Evolutionary conservation across 78 protist genomes (phyloP).

Genomic region (Dictyostelium intermedium): DNA sequence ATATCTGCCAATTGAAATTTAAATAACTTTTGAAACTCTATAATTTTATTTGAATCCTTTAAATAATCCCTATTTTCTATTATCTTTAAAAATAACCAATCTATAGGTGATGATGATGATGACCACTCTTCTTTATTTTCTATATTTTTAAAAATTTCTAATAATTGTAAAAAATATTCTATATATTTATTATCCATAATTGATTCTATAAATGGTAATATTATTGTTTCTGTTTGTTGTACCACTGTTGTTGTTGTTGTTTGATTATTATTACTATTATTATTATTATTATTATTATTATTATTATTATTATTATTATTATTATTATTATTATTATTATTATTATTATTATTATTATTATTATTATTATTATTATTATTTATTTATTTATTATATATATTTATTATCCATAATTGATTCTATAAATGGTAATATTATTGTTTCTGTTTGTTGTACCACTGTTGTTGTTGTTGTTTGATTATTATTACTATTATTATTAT

Average conservation of each 20-base stretch:
- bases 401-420: background rate
- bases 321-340: too few relatives aligned
- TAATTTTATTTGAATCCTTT: background rate
- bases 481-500: too few relatives aligned
- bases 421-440: background rate
- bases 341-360: too few relatives aligned
- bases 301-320: too few relatives aligned
- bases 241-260: background rate
- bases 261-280: too few relatives aligned
- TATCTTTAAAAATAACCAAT: background rate
- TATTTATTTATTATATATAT: background rate
- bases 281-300: too few relatives aligned
- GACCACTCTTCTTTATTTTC: background rate
- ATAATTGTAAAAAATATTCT: background rate
- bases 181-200: background rate
- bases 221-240: background rate
- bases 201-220: background rate
- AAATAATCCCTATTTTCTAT: background rate
- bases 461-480: background rate
- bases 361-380: too few relatives aligned
- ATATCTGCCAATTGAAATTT: background rate
- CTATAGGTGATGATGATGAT: background rate
- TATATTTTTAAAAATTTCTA: background rate
- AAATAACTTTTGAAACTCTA: background rate
- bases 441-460: background rate